Conservation (phyloP, 768 basidiomycete species). For the Lactarius quietus region DNA sequence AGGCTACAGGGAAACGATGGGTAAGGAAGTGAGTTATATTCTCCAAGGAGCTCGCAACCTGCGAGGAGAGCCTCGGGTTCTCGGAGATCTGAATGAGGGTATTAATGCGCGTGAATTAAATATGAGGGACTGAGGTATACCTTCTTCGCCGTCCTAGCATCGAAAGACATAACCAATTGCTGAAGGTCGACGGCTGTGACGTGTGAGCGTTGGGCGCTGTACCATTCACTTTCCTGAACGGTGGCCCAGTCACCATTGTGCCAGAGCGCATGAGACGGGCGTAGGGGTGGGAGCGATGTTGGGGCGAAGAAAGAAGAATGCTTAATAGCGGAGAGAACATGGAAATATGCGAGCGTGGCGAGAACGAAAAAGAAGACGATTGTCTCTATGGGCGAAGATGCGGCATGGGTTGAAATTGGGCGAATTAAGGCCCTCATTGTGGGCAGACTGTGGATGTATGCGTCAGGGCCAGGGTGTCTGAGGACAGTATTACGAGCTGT, state of each 20-base stretch:
- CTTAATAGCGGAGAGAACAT: slow-evolving; percentile 86
- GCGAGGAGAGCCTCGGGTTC: slow-evolving; percentile 28
- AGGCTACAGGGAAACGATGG: slow-evolving; percentile 37
- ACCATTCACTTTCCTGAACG: slow-evolving; percentile 54
- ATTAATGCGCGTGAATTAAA: neutral
- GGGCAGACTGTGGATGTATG: slow-evolving; percentile 8
- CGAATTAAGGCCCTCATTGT: slow-evolving; percentile 59
- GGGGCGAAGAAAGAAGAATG: slow-evolving; percentile 78
- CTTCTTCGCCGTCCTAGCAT: slow-evolving; percentile 37
- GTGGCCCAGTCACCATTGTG: slow-evolving; percentile 58
- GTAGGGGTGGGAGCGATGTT: slow-evolving; percentile 43
- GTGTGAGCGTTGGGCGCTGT: slow-evolving; percentile 33
- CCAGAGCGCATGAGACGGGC: slow-evolving; percentile 54
- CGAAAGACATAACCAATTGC: slow-evolving; percentile 63
- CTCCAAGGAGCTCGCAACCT: slow-evolving; percentile 43
- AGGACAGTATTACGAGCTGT: slow-evolving; percentile 15
- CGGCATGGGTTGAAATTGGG: slow-evolving; percentile 68
- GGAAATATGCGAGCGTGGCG: slow-evolving; percentile 93
- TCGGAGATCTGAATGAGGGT: slow-evolving; percentile 13
- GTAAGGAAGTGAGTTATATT: slow-evolving; percentile 52
- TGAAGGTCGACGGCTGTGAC: slow-evolving; percentile 60
- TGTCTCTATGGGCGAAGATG: slow-evolving; percentile 79
- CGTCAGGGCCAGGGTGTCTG: neutral
- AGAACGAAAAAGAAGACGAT: slow-evolving; percentile 88
- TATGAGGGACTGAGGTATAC: slow-evolving; percentile 27